phyloP scores from a whole-genome alignment of 1,284 basidiomycete genomes.

The Irpex lacteus region DNA sequence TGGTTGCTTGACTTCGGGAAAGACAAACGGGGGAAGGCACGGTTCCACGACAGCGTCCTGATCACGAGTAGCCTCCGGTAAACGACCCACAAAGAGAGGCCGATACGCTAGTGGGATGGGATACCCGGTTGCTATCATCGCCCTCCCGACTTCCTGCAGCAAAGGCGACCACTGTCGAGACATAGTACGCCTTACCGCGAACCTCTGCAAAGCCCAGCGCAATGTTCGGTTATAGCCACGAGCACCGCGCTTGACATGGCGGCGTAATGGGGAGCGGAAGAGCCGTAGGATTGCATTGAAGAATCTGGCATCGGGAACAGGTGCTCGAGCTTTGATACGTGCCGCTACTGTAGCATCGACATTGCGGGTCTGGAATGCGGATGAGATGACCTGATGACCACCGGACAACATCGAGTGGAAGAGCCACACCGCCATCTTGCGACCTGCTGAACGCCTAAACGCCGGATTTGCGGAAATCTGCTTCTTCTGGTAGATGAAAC shows the following conservation, averaged over 20 bases:
- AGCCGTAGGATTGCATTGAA: conserved; percentile 62
- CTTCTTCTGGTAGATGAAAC: conserved; percentile 22
- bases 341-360: not conserved
- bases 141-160: conserved; percentile 43
- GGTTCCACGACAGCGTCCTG: conserved; percentile 4
- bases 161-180: conserved; percentile 33
- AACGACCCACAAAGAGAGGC: conserved; percentile 41
- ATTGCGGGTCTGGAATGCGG: conserved; percentile 17
- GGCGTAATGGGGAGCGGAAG: conserved; percentile 25
- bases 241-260: not conserved
- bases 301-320: conserved; percentile 59
- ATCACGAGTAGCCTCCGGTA: conserved; percentile 18
- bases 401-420: conserved; percentile 37
- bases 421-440: conserved; percentile 30
- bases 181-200: conserved; percentile 19
- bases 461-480: conserved; percentile 15
- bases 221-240: not conserved
- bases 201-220: not conserved
- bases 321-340: conserved; percentile 23
- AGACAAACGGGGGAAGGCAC: conserved; percentile 31
- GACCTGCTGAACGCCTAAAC: conserved; percentile 24
- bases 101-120: conserved; percentile 44
- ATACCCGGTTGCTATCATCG: conserved; percentile 44
- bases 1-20: conserved; percentile 20
- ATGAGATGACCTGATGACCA: conserved; percentile 29